Conservation (phyloP, 306 rosid genomes). For the Ormosia emarginata region DNA sequence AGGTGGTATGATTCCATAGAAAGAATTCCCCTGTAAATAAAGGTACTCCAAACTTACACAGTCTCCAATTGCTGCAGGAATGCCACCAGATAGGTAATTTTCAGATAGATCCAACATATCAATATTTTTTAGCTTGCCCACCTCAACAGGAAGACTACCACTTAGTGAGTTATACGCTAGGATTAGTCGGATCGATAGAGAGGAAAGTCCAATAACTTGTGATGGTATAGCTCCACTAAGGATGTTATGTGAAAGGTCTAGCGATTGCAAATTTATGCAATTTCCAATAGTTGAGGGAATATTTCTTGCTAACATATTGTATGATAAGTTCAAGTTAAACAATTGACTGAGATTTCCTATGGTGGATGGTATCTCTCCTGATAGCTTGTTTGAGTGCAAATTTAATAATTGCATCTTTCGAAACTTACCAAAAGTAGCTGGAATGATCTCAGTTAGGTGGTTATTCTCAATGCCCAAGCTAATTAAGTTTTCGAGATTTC, state of each 20-base stretch:
- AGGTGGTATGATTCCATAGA: too few relatives aligned
- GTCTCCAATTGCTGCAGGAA: too few relatives aligned
- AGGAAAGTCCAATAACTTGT: not conserved
- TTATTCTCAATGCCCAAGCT: accelerated
- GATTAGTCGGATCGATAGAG: not conserved
- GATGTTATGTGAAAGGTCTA: not conserved
- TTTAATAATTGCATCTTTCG: not conserved
- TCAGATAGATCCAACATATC: too few relatives aligned
- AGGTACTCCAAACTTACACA: too few relatives aligned
- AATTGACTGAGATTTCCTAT: not conserved
- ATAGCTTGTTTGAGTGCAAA: not conserved
- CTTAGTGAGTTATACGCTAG: too few relatives aligned
- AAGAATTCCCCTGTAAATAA: too few relatives aligned
- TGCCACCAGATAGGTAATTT: too few relatives aligned
- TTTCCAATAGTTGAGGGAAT: not conserved
- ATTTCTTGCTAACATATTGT: not conserved
- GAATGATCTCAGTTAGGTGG: not conserved
- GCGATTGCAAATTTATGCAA: not conserved
- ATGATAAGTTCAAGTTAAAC: not conserved
- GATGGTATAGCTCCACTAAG: not conserved
- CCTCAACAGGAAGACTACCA: too few relatives aligned
- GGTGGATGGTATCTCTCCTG: not conserved
- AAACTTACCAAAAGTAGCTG: not conserved
- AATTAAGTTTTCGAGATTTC: not conserved
- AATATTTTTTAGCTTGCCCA: too few relatives aligned